These are phyloP conservation scores for Ganoderma sinense DNA, from an alignment of 1,284 basidiomycete species.

Conservation along the genomic window DNA sequence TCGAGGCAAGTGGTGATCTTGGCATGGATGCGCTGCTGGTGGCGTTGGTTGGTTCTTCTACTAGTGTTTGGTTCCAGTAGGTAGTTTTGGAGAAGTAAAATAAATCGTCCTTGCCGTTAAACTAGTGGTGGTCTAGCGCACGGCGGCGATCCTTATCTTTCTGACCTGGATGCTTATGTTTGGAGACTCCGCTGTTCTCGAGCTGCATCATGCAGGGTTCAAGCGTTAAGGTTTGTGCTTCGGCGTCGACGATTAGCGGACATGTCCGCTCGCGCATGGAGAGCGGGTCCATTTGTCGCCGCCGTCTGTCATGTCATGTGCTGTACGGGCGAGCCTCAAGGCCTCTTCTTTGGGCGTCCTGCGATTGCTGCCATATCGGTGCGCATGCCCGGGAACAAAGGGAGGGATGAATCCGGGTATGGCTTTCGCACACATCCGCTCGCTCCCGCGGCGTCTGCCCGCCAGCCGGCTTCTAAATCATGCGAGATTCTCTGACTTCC, in stretches of 20 bases:
- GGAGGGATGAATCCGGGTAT: background rate
- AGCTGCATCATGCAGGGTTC: background rate
- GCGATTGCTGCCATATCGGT: background rate
- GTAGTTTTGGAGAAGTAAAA: constrained; percentile 4
- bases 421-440: background rate
- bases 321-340: background rate
- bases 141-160: no score
- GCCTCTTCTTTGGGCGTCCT: background rate
- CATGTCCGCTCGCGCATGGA: background rate
- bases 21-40: background rate
- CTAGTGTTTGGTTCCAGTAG: background rate
- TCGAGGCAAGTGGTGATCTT: background rate
- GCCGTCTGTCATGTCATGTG: constrained; percentile 1
- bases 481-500: background rate
- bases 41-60: background rate
- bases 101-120: background rate
- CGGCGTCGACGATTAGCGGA: background rate
- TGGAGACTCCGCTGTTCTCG: no score
- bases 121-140: no score
- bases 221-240: background rate
- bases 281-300: background rate
- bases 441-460: background rate
- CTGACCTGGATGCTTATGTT: no score
- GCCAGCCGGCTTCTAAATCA: background rate
- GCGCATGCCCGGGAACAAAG: background rate